Evolutionary conservation across 495 filamentous ascomycete genomes (phyloP), one percentile per base, ranked within the genome.

Genomic region (Daldinia caldariorum): DNA sequence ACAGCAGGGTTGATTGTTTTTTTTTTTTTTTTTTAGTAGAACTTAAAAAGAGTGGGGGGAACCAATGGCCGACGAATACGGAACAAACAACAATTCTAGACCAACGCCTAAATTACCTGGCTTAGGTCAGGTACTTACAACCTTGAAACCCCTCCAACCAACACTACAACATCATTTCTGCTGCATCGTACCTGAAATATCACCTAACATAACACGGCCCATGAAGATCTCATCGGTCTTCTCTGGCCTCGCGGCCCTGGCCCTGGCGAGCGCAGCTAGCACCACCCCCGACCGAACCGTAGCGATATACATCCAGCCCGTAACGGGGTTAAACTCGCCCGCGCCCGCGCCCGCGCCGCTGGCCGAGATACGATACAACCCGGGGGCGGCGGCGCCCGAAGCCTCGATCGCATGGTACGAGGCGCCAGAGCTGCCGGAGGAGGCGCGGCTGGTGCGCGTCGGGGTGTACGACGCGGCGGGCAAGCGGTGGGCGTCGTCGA

Each of bases 291-390:
- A 71, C 45, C 71, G 66, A 35, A 80, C 77, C 12, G 75, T 77
- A 8, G 56, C 81, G 4, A 76, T 85, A 71, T 84, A 80, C 76
- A 76, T 84, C 70, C 82, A 85, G 54, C 80, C 83, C 61, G 66
- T 81, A 60, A 66, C 74, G 13, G 61, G 55, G 22, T 70, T 79
- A n/a, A n/a, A n/a, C 26, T 26, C 26, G 26, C 26, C 26, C 26
- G 37, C 76, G 2, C 32, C 73, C 0, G 58, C 78, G 0, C 79
- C 80, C 5, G 68, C 70, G 8, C 77, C 80, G 39, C 82, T 88
- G 49, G 84, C 84, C 38, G 81, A 85, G 60, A 72, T 87, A 49
- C 74, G 74, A 51, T 83, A 83, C 79, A 79, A 83, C 66, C 60
- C 70, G 4, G 69, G 73, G n/a, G 58, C 73, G 20, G 58, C 67